phyloP scores from a whole-genome alignment of 176 grass and related monocot genomes.

The Hordeum marinum region DNA sequence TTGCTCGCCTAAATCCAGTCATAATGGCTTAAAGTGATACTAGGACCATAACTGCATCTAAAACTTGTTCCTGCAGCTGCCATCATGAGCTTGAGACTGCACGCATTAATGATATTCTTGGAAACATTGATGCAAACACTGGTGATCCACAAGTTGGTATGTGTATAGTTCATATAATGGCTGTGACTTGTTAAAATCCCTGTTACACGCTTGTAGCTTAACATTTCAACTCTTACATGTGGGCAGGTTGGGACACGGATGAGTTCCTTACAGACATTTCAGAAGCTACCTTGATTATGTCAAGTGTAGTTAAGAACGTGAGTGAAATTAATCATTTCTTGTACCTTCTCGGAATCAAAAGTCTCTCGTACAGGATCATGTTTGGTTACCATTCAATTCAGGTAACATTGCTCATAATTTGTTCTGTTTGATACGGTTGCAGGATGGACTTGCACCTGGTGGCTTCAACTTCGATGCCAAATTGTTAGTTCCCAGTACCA shows the following conservation, averaged over 20 bases:
- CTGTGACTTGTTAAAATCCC: background rate
- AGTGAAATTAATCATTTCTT: slow-evolving; percentile 18
- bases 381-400: background rate
- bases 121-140: slow-evolving; percentile 93
- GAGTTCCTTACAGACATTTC: slow-evolving; percentile 93
- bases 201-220: background rate
- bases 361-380: background rate
- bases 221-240: background rate
- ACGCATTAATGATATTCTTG: slow-evolving; percentile 79
- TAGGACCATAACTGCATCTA: background rate
- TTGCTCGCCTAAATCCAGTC: background rate
- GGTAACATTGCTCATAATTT: slow-evolving; percentile 5
- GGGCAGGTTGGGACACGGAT: slow-evolving; percentile 93
- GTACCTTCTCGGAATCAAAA: background rate
- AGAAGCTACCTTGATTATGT: slow-evolving; percentile 92
- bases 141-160: slow-evolving; percentile 90
- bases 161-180: slow-evolving; percentile 2
- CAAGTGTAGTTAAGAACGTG: slow-evolving; percentile 98
- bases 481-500: slow-evolving; percentile 48
- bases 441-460: slow-evolving; percentile 95
- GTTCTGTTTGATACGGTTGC: slow-evolving; percentile 3
- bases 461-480: slow-evolving; percentile 99
- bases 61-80: slow-evolving; percentile 52
- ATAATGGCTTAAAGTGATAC: background rate
- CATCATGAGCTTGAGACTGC: slow-evolving; percentile 98